Percentiles rank a stretch among this genome's conserved stretches.
Evolutionary conservation across 345 rosid species (phyloP).

Genomic region (Citrus glauca): DNA sequence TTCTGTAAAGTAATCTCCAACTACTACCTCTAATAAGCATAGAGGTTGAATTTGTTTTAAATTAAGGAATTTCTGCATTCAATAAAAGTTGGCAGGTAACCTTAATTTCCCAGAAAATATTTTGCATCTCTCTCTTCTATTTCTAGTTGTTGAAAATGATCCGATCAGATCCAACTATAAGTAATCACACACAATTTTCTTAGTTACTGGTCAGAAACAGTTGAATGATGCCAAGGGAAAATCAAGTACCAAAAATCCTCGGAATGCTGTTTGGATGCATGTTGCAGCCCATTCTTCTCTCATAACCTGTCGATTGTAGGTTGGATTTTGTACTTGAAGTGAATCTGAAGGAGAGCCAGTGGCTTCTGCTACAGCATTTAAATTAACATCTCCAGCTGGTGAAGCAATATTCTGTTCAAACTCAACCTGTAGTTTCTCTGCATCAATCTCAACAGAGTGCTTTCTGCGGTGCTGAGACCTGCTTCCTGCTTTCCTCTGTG

Average conservation of each 20-base stretch:
- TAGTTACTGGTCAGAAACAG: not conserved
- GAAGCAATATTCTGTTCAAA: slow-evolving; percentile 30
- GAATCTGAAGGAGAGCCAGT: slow-evolving; percentile 54
- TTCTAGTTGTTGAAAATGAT: not conserved
- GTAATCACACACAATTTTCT: not conserved
- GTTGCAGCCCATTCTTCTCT: slow-evolving; percentile 75
- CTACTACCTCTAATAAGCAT: not conserved
- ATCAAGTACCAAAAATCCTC: slow-evolving; percentile 81
- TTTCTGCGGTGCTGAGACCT: slow-evolving; percentile 63
- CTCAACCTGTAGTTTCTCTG: slow-evolving; percentile 49
- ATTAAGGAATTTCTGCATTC: not conserved
- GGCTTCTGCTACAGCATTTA: slow-evolving; percentile 31
- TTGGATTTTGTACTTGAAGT: slow-evolving; percentile 40
- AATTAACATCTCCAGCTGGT: slow-evolving; percentile 32
- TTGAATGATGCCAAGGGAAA: not conserved
- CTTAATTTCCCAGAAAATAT: not conserved
- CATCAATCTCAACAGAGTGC: slow-evolving; percentile 53
- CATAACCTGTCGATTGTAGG: slow-evolving; percentile 33
- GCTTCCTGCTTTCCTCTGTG: slow-evolving; percentile 46
- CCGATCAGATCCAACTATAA: not conserved
- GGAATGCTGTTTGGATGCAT: slow-evolving; percentile 86
- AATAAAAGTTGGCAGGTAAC: not conserved
- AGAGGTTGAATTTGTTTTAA: not conserved
- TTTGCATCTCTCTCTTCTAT: not conserved
- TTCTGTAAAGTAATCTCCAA: not conserved